Percentiles rank a stretch among this genome's conserved stretches.
phyloP scores from a whole-genome alignment of 352 stramenopile genomes.

The Phytopythium mirpurense region DNA sequence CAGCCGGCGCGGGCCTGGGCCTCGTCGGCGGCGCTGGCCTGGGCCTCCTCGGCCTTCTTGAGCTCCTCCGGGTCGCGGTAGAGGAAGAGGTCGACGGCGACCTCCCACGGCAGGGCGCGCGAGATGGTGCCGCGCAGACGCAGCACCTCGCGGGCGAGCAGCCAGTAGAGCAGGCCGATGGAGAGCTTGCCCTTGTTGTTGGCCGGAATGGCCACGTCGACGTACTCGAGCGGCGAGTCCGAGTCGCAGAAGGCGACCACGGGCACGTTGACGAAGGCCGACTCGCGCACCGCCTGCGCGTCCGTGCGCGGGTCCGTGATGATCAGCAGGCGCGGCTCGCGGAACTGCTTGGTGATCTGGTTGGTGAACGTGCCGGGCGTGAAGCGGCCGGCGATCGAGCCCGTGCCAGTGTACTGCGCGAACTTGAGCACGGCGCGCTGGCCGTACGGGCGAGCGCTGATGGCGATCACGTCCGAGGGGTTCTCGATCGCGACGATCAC shows the following conservation, averaged over 20 bases:
- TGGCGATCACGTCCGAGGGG: slow-evolving; percentile 98
- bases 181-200: slow-evolving; percentile 99
- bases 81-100: slow-evolving; percentile 99
- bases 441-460: slow-evolving; percentile 98
- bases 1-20: slow-evolving; percentile 61
- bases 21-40: slow-evolving; percentile 84
- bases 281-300: slow-evolving; percentile 96
- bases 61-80: slow-evolving; percentile 99
- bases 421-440: slow-evolving; percentile 99
- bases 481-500: slow-evolving; percentile 99
- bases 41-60: slow-evolving; percentile 98
- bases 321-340: slow-evolving; percentile 98
- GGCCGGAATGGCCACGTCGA: slow-evolving; percentile 99
- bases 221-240: slow-evolving; percentile 98
- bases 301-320: slow-evolving; percentile 99
- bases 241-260: slow-evolving; percentile 99
- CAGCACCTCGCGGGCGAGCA: slow-evolving; percentile 98
- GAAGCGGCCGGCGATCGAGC: slow-evolving; percentile 98
- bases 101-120: slow-evolving; percentile 94
- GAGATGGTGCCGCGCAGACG: slow-evolving; percentile 96
- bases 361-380: slow-evolving; percentile 99
- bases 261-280: slow-evolving; percentile 99
- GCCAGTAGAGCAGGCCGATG: slow-evolving; percentile 99
- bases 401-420: slow-evolving; percentile 97
- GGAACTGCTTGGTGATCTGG: slow-evolving; percentile 99